Base-by-base conservation (phyloP, 176 grass and related monocot genomes). In the Paspalum notatum region DNA sequence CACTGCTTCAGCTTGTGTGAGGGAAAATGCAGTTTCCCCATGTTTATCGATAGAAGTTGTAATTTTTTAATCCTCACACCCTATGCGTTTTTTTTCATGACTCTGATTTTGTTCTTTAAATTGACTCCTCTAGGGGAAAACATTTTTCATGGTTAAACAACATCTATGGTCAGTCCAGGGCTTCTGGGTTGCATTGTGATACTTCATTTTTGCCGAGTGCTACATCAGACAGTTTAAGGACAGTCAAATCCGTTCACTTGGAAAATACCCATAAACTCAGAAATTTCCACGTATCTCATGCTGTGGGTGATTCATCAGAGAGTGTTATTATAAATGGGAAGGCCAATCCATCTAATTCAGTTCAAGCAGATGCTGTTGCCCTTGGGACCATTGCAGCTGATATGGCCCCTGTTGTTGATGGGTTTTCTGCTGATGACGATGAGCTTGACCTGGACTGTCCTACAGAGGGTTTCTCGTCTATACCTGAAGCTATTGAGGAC, bases 401-500 rank as follows among this genome's bases (percentile, higher is more conserved):
- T 69, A 89, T 91, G 80, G 52, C 76, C 65, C 92, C 86, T 83
- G 73, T 77, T 72, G 68, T 80, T 68, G 86, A 89, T 82, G 76
- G 77, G 12, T 94, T 91, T 79, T 89, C 83, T 71, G 84, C 52
- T 74, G 88, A 82, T 8, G 83, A 85, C 46, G 71, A 91, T 22
- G 94, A 97, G 68, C 86, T 82, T 74, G 94, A 97, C 90, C 83
- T 97, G 82, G 94, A 97, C 70, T 74, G 60, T 22, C 94, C 94
- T 70, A 97, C 94, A 17, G 81, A 93, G 76, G 91, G 88, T 52
- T 97, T 97, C 68, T 87, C 94, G 62, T 93, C 94, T 81, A 87
- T 97, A 84, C 48, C 90, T 70, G 94, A 97, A 77, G 94, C 94
- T 73, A 97, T 97, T 66, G 91, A 97, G 60, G 94, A 97, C 62